These are phyloP conservation scores for Ganoderma lucidum DNA, from an alignment of 1,284 basidiomycete genomes.

Conservation along the genomic window DNA sequence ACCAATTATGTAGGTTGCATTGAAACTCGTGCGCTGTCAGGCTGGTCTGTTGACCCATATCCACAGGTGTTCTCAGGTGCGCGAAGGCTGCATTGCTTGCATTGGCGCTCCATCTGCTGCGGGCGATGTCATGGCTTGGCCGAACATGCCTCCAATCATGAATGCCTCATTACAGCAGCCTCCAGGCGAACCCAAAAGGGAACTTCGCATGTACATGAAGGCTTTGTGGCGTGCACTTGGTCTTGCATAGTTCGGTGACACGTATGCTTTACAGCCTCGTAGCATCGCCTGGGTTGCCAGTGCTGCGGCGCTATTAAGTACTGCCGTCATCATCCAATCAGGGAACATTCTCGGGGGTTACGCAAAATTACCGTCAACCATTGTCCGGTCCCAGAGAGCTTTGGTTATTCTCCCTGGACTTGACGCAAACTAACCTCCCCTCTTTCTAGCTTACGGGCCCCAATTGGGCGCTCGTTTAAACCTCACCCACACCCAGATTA, in stretches of 20 bases:
- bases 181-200: background rate
- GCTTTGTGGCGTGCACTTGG: background rate
- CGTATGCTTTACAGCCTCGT: slow-evolving; percentile 7
- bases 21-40: background rate
- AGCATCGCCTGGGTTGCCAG: background rate
- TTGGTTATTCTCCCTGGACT: background rate
- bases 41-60: slow-evolving; percentile 44
- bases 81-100: slow-evolving; percentile 19
- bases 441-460: slow-evolving; percentile 74
- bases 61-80: slow-evolving; percentile 52
- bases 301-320: background rate
- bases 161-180: background rate
- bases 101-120: background rate
- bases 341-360: background rate
- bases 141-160: background rate
- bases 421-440: background rate
- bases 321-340: background rate
- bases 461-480: slow-evolving; percentile 77
- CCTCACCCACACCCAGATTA: slow-evolving; percentile 79
- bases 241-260: background rate
- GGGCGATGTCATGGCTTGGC: background rate
- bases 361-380: background rate
- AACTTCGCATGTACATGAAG: background rate
- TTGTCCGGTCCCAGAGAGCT: background rate
- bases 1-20: slow-evolving; percentile 69